Base-by-base conservation (phyloP, 1,284 basidiomycete genomes). In the Hortiboletus rubellus region DNA sequence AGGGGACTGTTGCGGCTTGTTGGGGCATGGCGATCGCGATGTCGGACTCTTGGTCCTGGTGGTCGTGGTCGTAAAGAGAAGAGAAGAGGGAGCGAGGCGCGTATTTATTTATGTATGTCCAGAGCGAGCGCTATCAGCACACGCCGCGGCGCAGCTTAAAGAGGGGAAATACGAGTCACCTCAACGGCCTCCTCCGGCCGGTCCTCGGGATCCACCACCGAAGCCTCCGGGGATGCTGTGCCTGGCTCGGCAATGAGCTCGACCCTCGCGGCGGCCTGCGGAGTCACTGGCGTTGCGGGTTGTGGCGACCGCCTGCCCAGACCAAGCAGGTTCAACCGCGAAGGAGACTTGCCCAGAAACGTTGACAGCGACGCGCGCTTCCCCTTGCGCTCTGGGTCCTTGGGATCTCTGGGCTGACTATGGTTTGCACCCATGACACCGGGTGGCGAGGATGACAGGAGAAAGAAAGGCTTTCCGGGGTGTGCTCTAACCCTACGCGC, bases 1-100 rank as follows among this genome's bases (percentile, higher is more conserved):
- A 87, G 14, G 85, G 84, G 27, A 87, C 85, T 18, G 84, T 86
- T 27, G 74, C 55, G 30, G 78, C 63, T 46, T 62, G 72, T 38
- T 60, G 57, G 8, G 70, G 57, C 71, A 71, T 72, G 38, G 18
- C 8, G 53, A 54, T 50, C 44, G 43, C 52, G 51, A 50, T 11
- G 52, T 57, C 52, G 46, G 27, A 37, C 33, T 54, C 60, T 38
- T 48, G 49, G 50, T 57, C 53, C 70, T 70, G 54, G 40, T 57
- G 43, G 27, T 33, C 30, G 51, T 53, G 55, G 47, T 43, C 43
- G 49, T 42, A 11, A 50, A 42, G 40, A 46, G 22, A 44, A 38
- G 47, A 48, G 50, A 46, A 12, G 52, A 22, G 51, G 44, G 44
- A 54, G 42, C 5, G 30, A 50, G 43, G 46, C 18, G 27, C 54